Evolutionary conservation across 345 rosid species (phyloP), one percentile per base, ranked within the genome.

Genomic region (Lumnitzera littorea): DNA sequence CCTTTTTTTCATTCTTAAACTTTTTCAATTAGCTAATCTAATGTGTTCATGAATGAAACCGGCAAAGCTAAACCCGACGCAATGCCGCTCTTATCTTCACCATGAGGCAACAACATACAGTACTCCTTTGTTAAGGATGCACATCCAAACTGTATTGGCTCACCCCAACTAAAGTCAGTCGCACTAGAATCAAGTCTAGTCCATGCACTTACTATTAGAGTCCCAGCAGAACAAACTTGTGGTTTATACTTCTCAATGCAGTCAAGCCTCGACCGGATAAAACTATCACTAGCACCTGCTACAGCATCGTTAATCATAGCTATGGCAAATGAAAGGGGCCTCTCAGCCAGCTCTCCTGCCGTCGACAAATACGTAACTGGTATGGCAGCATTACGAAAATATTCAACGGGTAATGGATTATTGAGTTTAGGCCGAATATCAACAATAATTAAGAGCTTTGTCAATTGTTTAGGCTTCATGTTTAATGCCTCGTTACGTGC

Each of bases 121-220:
- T 54, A 58, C 24, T 67, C 76, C 67, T 59, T 67, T 2, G 59
- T 68, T 48, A 67, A 12, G 24, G 5, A 2, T 3, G 17, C 60
- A 48, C 58, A 63, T 11, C 65, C 69, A 24, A 72, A 67, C 50
- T 72, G 64, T 15, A 50, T 50, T 46, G 76, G 65, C 60, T 62
- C 62, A 2, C 69, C 76, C 76, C 72, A 67, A 50, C 72, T 71
- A n/a, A 71, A 71, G 65, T 71, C 12, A 0, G 67, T 27, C 15
- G 46, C 2, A 43, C 62, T 64, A 46, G 43, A 56, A 1, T 66
- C 51, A 57, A 71, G 51, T 50, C 70, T 62, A 1, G 70, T 61
- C 75, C 75, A 66, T 6, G 75, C 66, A 57, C 67, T 62, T 50
- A 72, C 62, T 57, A 54, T 48, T 11, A 66, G 46, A 3, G 71